These are phyloP conservation scores for Erythrophleum fordii DNA, from an alignment of 306 rosid genomes.

Conservation along the genomic window DNA sequence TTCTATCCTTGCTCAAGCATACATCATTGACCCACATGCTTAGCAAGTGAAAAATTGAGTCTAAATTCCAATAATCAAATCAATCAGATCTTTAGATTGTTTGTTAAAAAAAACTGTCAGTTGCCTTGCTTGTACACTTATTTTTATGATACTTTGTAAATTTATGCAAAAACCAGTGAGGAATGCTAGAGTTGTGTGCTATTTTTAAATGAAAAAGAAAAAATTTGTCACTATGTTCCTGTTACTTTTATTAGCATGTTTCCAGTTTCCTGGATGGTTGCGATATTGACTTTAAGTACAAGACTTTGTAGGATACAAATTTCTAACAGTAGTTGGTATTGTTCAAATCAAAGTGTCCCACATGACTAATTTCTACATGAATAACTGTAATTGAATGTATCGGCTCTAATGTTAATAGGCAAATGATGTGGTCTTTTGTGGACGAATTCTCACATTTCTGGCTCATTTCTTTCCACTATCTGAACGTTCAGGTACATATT, in stretches of 20 bases:
- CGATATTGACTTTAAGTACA: too few species aligned
- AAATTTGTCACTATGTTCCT: not conserved
- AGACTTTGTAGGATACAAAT: too few species aligned
- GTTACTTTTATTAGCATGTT: not conserved
- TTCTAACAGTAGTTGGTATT: too few species aligned
- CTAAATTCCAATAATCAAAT: not conserved
- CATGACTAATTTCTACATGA: not conserved
- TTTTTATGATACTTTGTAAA: not conserved
- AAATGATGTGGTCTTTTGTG: conserved; percentile 94
- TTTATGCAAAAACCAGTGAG: not conserved
- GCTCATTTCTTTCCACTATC: conserved; percentile 97
- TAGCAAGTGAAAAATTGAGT: not conserved
- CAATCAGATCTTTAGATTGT: not conserved
- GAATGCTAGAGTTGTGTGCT: not conserved
- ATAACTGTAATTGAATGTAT: conserved; percentile 1
- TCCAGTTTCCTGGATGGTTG: not conserved
- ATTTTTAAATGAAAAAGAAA: not conserved
- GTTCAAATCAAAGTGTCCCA: too few species aligned
- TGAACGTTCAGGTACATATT: conserved; percentile 84
- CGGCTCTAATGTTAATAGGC: conserved; percentile 57
- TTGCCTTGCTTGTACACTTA: not conserved
- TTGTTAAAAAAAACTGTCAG: not conserved
- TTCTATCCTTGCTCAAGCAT: not conserved
- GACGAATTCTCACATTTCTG: conserved; percentile 95
- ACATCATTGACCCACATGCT: not conserved